Base-by-base conservation (phyloP, 192 early-diverging fungal genomes). In the Coemansia sp. region DNA sequence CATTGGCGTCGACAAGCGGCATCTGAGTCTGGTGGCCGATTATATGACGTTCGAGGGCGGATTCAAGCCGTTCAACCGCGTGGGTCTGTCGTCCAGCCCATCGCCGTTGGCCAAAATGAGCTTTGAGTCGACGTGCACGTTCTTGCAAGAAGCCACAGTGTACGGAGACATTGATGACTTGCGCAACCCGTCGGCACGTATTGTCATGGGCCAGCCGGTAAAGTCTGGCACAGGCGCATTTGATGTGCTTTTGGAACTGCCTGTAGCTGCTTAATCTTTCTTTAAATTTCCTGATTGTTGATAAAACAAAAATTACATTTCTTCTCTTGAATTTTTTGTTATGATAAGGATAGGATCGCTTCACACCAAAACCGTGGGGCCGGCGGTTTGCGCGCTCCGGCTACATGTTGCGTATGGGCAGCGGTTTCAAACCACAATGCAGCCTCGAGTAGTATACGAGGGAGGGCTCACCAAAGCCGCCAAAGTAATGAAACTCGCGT, bases 41-140 rank as follows among this genome's bases (percentile, higher is more conserved):
- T 98, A 95, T 72, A 99, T 99, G 98, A 99, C 98, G 0, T 98
- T 97, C 70, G 98, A 98, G 83, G 96, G 98, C 60, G 94, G 89
- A 2, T 99, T 92, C 86, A 98, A 98, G 66, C 92, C 97, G 5
- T 98, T 98, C 85, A 97, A 94, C 85, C 90, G 96, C 23, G 91
- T 91, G 66, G 93, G 95, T 64, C 92, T 99, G 75, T 86, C 84
- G 50, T 93, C 93, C 11, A 98, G 93, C 60, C 87, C 93, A 11
- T 88, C 90, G 47, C 98, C 98, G 9, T 96, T 99, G 72, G 84
- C 93, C 22, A 94, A 98, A 83, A 99, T 99, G 98, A 92, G 89
- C 70, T 99, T 93, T 74, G 98, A 99, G 68, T 92, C 93, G 43
- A 98, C 98, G 10, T 95, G 93, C 61, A 85, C 87, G 50, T 98